Conservation (phyloP, 176 grass and related monocot genomes). For the Bolboschoenus planiculmis region DNA sequence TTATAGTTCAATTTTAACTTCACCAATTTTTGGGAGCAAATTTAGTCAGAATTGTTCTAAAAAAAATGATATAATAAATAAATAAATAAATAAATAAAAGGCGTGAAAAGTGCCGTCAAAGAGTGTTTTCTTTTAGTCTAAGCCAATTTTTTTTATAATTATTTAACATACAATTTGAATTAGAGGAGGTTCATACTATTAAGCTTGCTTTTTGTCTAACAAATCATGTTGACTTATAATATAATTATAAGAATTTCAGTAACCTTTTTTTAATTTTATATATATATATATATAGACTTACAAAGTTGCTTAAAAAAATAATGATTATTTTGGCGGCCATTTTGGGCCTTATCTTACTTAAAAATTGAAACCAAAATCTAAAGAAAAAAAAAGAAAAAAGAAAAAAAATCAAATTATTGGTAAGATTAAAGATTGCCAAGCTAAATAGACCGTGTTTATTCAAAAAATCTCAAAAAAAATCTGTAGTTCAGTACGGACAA, state of each 20-base stretch:
- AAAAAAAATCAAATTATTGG: neutral
- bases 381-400: neutral
- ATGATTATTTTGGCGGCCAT: neutral
- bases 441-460: neutral
- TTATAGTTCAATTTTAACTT: neutral
- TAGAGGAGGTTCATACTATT: neutral
- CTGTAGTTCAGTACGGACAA: neutral
- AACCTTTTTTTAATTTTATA: neutral
- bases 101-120: neutral
- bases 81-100: too few species aligned
- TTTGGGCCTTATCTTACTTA: neutral
- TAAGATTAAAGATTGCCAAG: neutral
- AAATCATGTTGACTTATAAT: neutral
- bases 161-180: neutral
- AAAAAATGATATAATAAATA: too few species aligned
- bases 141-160: neutral
- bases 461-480: neutral
- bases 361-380: too few species aligned
- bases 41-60: neutral
- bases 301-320: neutral
- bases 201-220: neutral
- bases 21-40: neutral
- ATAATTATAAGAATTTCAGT: neutral
- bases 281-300: neutral
- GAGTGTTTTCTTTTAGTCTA: neutral